A percentile compares a stretch with the other conserved stretches of the same genome.
Conservation (phyloP, 768 basidiomycete species). For the Lanmaoa rubissima region DNA sequence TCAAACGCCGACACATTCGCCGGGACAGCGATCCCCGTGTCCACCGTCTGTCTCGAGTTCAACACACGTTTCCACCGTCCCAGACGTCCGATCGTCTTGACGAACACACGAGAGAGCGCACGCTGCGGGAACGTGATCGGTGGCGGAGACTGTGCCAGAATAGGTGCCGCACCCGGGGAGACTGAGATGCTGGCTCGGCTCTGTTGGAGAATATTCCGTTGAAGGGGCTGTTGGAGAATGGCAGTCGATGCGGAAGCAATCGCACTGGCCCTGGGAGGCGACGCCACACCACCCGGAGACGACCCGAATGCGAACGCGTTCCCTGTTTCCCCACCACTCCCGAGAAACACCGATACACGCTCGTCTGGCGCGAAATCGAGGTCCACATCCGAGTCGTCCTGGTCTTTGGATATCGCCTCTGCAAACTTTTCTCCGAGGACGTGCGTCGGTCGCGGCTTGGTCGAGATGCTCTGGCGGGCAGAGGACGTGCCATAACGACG, state of each 20-base stretch:
- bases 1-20: slow-evolving; percentile 70
- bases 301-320: slow-evolving; percentile 43
- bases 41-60: slow-evolving; percentile 42
- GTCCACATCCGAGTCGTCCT: slow-evolving; percentile 72
- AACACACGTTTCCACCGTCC: slow-evolving; percentile 82
- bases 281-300: slow-evolving; percentile 14
- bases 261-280: slow-evolving; percentile 43
- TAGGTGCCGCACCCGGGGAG: slow-evolving; percentile 16
- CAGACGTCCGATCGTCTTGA: slow-evolving; percentile 78
- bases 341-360: slow-evolving; percentile 37
- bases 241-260: slow-evolving; percentile 56
- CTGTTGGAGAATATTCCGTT: slow-evolving; percentile 49
- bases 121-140: slow-evolving; percentile 51
- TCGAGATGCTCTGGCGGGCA: slow-evolving; percentile 30
- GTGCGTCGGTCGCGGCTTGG: slow-evolving; percentile 41
- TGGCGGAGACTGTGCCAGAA: slow-evolving; percentile 35
- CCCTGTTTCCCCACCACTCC: slow-evolving; percentile 36
- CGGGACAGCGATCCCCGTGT: slow-evolving; percentile 35
- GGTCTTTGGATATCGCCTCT: slow-evolving; percentile 46
- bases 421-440: slow-evolving; percentile 65
- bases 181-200: slow-evolving; percentile 36
- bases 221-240: slow-evolving; percentile 63
- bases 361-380: slow-evolving; percentile 69
- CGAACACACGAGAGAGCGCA: slow-evolving; percentile 70
- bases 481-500: slow-evolving; percentile 31